These are phyloP conservation scores for Ampelomyces quisqualis DNA, from an alignment of 2,329 filamentous ascomycete species.

Conservation along the genomic window DNA sequence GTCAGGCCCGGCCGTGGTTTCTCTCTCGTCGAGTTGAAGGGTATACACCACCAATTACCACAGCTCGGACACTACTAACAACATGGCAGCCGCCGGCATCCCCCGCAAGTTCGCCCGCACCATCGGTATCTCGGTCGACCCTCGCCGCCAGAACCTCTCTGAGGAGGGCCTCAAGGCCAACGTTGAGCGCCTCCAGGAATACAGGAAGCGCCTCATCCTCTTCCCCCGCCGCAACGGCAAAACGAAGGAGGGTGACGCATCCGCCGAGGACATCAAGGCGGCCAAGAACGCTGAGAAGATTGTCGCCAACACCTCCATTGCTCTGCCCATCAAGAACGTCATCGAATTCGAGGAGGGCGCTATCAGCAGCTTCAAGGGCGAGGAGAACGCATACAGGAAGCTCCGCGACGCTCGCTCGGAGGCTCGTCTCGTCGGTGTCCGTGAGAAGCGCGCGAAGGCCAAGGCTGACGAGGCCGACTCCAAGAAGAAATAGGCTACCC, in stretches of 20 bases:
- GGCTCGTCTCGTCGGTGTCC: constrained; percentile 75
- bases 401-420: constrained; percentile 84
- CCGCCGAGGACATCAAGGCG: constrained; percentile 77
- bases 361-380: constrained; percentile 66
- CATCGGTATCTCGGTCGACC: constrained; percentile 95
- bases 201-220: constrained; percentile 93
- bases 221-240: constrained; percentile 93
- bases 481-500: constrained; percentile 73
- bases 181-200: constrained; percentile 96
- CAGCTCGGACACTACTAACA: constrained; percentile 15
- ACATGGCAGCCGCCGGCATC: constrained; percentile 81
- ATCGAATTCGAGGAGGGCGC: constrained; percentile 78
- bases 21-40: constrained; percentile 94
- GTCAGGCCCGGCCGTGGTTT: constrained; percentile 96
- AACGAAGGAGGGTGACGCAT: constrained; percentile 87
- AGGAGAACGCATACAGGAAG: constrained; percentile 83
- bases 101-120: constrained; percentile 91
- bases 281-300: constrained; percentile 58
- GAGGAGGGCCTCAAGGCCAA: constrained; percentile 94
- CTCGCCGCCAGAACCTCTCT: constrained; percentile 93
- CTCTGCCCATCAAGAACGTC: constrained; percentile 72
- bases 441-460: constrained; percentile 91
- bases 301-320: constrained; percentile 55
- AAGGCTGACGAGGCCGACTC: constrained; percentile 76
- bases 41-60: constrained; percentile 54